Conservation (phyloP, 2,329 filamentous ascomycete species). For the Aspergillus piperis region DNA sequence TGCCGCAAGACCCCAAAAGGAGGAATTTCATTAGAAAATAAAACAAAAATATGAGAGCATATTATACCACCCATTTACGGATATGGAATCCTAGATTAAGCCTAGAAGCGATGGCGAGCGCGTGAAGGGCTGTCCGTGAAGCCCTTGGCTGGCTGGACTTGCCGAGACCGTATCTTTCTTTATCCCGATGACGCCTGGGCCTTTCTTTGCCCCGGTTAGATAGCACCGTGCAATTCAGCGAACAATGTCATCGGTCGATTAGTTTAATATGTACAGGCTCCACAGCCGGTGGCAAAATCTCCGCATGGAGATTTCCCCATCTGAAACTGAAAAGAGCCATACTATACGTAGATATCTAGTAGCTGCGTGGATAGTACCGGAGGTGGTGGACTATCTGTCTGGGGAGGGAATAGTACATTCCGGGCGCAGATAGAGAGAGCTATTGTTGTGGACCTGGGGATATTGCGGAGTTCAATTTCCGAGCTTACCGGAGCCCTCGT, state of each 20-base stretch:
- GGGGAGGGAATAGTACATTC: constrained; percentile 11
- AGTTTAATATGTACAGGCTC: background rate
- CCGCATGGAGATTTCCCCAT: constrained; percentile 1
- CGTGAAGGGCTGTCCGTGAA: background rate
- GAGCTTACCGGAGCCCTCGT: constrained; percentile 7
- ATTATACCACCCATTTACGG: too few relatives aligned
- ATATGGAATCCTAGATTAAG: too few relatives aligned
- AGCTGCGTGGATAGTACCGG: background rate
- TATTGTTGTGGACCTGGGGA: constrained; percentile 15
- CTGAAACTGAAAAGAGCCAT: background rate
- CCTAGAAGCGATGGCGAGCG: background rate
- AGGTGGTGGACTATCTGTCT: constrained; percentile 1
- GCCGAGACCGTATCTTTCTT: constrained; percentile 19
- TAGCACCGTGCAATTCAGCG: background rate
- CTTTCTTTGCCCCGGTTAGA: background rate
- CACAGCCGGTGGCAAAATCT: background rate
- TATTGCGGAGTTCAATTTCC: constrained; percentile 24
- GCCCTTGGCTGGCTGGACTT: constrained; percentile 10
- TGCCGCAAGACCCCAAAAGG: too few relatives aligned
- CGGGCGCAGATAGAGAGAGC: constrained; percentile 8
- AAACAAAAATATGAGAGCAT: too few relatives aligned
- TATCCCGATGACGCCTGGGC: constrained; percentile 8
- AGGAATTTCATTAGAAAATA: too few relatives aligned
- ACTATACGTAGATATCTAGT: background rate
- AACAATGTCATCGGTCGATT: background rate